Conservation (phyloP, 345 rosid genomes). For the Hibiscus syriacus region DNA sequence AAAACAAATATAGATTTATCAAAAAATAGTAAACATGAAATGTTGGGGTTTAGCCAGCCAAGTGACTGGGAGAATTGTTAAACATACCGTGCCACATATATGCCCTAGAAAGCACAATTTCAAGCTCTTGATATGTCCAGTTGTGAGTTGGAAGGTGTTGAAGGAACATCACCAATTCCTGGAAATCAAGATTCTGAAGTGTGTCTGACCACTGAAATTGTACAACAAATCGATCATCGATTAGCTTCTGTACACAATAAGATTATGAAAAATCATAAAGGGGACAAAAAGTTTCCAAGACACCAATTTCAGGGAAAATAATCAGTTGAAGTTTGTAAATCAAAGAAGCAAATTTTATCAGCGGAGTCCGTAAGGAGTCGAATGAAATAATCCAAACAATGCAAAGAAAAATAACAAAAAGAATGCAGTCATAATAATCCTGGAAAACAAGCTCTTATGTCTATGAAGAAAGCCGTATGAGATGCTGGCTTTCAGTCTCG, state of each 20-base stretch:
- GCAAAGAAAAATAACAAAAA: not conserved
- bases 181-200: conserved; percentile 89
- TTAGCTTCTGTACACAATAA: not conserved
- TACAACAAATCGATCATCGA: not conserved
- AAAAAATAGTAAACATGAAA: not conserved
- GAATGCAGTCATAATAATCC: not conserved
- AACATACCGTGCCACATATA: conserved; percentile 96
- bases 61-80: conserved; percentile 67
- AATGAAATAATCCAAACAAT: not conserved
- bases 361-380: not conserved
- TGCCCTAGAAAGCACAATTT: conserved; percentile 84
- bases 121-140: conserved; percentile 86
- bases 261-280: not conserved
- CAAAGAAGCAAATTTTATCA: not conserved
- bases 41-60: conserved; percentile 31
- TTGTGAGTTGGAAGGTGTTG: conserved; percentile 90
- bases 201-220: conserved; percentile 79
- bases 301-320: not conserved
- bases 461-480: not conserved
- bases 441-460: not conserved
- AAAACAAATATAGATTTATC: not conserved
- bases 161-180: conserved; percentile 96
- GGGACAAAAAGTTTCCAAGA: not conserved
- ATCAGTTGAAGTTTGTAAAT: not conserved
- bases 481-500: not conserved